Conservation (phyloP, 2,329 filamentous ascomycete genomes). For the Ophiostoma triangulosporum region DNA sequence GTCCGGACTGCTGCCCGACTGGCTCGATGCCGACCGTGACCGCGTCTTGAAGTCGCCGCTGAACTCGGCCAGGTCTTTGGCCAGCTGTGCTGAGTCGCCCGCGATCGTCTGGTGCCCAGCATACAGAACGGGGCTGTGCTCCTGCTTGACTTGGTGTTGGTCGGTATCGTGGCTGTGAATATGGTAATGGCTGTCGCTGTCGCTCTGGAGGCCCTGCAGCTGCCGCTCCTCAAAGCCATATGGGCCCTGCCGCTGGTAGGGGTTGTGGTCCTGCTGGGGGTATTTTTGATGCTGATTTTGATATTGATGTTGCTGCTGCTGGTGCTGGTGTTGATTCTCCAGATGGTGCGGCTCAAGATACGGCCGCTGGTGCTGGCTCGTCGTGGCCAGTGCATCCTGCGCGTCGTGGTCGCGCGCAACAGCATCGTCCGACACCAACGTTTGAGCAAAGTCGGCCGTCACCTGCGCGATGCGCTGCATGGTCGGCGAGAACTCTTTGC, state of each 20-base stretch:
- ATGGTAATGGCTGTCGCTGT: background rate
- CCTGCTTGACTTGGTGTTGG: background rate
- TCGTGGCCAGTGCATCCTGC: background rate
- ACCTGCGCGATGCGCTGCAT: conserved; percentile 13
- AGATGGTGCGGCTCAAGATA: too few species aligned
- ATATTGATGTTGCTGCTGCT: background rate
- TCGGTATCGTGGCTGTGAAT: background rate
- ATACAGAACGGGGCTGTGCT: background rate
- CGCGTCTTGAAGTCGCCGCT: background rate
- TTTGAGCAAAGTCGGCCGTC: conserved; percentile 11
- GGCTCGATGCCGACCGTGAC: conserved; percentile 7
- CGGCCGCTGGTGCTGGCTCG: too few species aligned
- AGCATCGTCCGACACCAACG: conserved; percentile 4
- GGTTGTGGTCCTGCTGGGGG: background rate
- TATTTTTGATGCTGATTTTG: conserved; percentile 1
- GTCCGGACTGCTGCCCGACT: conserved; percentile 10
- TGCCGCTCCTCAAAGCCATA: background rate
- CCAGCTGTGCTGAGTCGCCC: background rate
- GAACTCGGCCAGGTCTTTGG: background rate
- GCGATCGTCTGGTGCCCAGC: background rate
- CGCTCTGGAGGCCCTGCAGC: background rate
- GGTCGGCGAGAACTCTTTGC: conserved; percentile 12
- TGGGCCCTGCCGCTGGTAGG: background rate
- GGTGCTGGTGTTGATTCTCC: background rate
- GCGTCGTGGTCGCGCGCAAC: background rate